These are phyloP conservation scores for Podila minutissima DNA, from an alignment of 192 early-diverging fungal species.

Conservation along the genomic window DNA sequence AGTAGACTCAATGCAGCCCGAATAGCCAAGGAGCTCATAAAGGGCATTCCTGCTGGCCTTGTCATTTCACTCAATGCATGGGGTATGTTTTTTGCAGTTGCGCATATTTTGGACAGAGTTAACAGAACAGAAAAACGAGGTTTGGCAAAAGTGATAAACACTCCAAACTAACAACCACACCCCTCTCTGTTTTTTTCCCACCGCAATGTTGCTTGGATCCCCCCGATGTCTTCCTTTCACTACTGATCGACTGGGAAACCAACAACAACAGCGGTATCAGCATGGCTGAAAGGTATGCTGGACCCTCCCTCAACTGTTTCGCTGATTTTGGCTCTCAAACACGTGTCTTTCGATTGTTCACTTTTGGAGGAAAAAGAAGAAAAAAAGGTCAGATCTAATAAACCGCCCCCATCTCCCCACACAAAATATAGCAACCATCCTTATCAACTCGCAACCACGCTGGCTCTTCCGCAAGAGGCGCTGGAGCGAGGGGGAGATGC, in stretches of 20 bases:
- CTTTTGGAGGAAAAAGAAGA: not conserved
- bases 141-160: not conserved
- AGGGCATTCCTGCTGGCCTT: constrained; percentile 42
- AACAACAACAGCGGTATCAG: constrained; percentile 30
- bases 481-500: constrained; percentile 51
- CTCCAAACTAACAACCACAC: no score
- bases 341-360: not conserved
- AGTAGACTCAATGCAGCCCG: constrained; percentile 6
- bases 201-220: not conserved
- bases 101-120: no score
- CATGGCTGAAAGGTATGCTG: constrained; percentile 44
- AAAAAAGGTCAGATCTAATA: not conserved
- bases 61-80: constrained; percentile 51
- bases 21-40: constrained; percentile 23
- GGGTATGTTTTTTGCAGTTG: constrained; percentile 12
- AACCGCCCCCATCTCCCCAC: no score
- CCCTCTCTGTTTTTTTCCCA: not conserved
- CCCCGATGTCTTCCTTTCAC: not conserved
- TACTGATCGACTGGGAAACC: not conserved
- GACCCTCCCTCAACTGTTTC: no score
- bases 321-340: not conserved
- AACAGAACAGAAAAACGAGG: not conserved
- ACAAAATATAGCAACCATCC: constrained; percentile 27
- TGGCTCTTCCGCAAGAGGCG: constrained; percentile 51
- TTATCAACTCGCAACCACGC: constrained; percentile 50